Evolutionary conservation across 2,329 filamentous ascomycete species (phyloP), one percentile per base, ranked within the genome.

Genomic region (Sarocladiaceae sp.): DNA sequence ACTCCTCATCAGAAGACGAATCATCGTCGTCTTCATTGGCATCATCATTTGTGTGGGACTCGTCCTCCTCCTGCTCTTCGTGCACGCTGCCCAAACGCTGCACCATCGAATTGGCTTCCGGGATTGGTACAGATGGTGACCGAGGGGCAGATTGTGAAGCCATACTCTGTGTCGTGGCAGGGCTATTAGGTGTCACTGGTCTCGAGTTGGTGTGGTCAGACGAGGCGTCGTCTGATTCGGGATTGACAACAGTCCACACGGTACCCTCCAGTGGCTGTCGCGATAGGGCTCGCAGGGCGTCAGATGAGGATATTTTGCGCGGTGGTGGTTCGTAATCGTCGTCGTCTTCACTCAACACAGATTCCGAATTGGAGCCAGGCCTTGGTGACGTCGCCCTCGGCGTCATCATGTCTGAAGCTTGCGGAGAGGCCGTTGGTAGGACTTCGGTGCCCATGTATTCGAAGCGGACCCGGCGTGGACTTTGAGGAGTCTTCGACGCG

Each of bases 401-500:
- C 36, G 59, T 55, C 50, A 66, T 58, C 60, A 65, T 58, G 54
- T 68, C 63, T 52, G 67, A 58, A 52, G 63, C 56, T 55, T 74
- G 71, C 44, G 81, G 82, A 20, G 80, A 83, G 23, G 75, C 69
- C 42, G 81, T 83, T 18, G 82, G 80, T 53, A 83, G 67, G 31
- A 86, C 79, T 60, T 85, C 80, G 56, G 75, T 70, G 51, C 81
- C 82, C 61, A 76, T 75, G 42, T 85, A 76, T 33, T 83, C 76
- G 56, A 86, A 86, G 46, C 83, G 80, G 53, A 86, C 83, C 54
- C 80, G 74, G 26, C 82, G 75, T n/a, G 79, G 80, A 59, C 80
- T 83, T 39, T 72, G 71, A 5, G 66, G 68, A 51, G 75, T 73
- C 48, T 71, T 76, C 23, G 76, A 74, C 28, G 69, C 72, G 58